Base-by-base conservation (phyloP, 2,329 filamentous ascomycete species). In the Arthroderma sp. region DNA sequence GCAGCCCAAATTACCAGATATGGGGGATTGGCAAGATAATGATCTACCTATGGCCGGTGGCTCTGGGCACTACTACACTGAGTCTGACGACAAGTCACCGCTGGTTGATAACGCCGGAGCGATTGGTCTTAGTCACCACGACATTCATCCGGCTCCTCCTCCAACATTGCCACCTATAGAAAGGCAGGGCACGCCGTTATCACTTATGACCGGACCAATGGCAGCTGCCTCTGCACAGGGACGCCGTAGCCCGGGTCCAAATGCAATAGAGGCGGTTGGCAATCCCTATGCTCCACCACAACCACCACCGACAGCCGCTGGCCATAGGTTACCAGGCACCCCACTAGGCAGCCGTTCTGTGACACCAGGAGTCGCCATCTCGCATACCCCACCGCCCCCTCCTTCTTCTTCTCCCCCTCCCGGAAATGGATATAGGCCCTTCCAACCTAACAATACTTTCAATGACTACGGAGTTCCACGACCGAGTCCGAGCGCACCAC, bases 121-220 rank as follows among this genome's bases (percentile, higher is more conserved):
- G 9, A 44, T 49, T 22, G 48, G 7, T 34, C 46, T 38, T 47
- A 54, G 46, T 36, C 58, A 38, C 65, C 68, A 30, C 52, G 52
- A 6, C 61, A 64, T 38, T 22, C 56, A 58, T 5, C 53, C 50
- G 1, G 43, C 39, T 27, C 37, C 22, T 28, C 44, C 41, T 5
- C 48, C 42, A 11, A 38, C 34, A 7, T 40, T 44, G 15, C 38
- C 44, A 10, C 50, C 40, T 31, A 43, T 48, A 55, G 69, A 43
- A 60, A 61, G n/a, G 56, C 63, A 38, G 83, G 82, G 0, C 69
- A 73, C 49, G 65, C 67, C 11, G 81, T 81, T 0, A 64, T 63
- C 29, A 68, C 60, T 47, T 29, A 43, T 52, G 38, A 54, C 53
- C 6, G 55, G 53, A 36, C 33, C 36, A 32, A 42, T 40, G 28